Evolutionary conservation across 164 flowering plant species (phyloP), one percentile per base, ranked within the genome.

Genomic region (Amborella trichopoda): DNA sequence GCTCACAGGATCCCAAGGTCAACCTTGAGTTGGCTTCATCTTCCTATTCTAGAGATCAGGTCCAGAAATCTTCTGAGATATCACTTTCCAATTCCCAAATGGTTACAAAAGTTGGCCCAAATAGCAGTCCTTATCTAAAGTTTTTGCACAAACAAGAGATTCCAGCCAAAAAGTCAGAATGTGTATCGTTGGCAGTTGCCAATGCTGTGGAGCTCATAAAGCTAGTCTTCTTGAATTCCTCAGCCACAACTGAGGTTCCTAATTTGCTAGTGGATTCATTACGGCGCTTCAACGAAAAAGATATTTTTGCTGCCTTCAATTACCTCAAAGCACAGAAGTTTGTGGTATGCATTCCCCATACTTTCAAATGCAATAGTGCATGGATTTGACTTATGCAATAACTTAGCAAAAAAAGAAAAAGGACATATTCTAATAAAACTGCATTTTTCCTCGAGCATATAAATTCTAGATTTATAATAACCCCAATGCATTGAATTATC

Each of bases 191-290:
- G 69, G 86, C 99, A 38, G 73, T 83, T 63, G 77, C 99, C 28
- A 84, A 67, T 77, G 96, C 95, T 46, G 74, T 75, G 50, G 96
- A 93, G 72, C 77, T 88, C 28, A 75, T 80, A 46, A 87, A 93
- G 76, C 86, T 93, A 28, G 70, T 84, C 26, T 84, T 93, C 56
- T 55, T 93, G 64, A 82, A 75, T 72, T 69, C 67, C 50, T 70
- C 95, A 41, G 64, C 62, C 37, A 68, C 80, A 46, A 68, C 78
- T 3, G 78, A 63, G 48, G 76, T 73, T 49, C 79, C 85, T 44
- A 71, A 53, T 51, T 50, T 82, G 63, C 68, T 84, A 27, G 83
- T 79, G 33, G 84, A 76, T 61, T 80, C 90, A 40, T 53, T 93
- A 26, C 67, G 81, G 26, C 81, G 81, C 37, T 93, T 87, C 72